phyloP scores from a whole-genome alignment of 805 yeast genomes.

The Lachancea kluyveri region DNA sequence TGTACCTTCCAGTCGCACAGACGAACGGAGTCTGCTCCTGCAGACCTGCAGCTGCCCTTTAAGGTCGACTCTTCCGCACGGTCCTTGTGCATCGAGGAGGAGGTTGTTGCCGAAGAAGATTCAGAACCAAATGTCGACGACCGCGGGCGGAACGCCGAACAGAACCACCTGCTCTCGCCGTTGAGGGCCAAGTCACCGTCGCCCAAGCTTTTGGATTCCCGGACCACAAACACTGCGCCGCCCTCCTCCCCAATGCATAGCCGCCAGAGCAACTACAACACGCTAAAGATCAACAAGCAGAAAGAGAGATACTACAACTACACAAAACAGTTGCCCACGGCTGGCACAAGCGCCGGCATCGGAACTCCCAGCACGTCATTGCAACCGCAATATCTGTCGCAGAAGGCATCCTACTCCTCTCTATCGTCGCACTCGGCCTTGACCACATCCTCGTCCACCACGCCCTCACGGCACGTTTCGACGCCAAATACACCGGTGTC shows the following conservation, averaged over 20 bases:
- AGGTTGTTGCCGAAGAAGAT: conserved; percentile 14
- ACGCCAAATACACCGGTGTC: conserved; percentile 25
- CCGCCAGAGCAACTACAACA: conserved; percentile 29
- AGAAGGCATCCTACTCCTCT: conserved; percentile 23
- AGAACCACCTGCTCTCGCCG: conserved; percentile 12
- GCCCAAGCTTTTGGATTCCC: conserved; percentile 39
- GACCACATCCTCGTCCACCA: conserved; percentile 4
- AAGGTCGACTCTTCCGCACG: conserved; percentile 6
- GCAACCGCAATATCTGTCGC: conserved; percentile 5
- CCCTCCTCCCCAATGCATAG: conserved; percentile 34
- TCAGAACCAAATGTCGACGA: conserved; percentile 4
- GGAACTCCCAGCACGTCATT: conserved; percentile 4
- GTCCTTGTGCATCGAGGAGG: conserved; percentile 9
- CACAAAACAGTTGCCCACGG: conserved; percentile 24
- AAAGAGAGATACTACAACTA: conserved; percentile 29
- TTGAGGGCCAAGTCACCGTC: conserved; percentile 17
- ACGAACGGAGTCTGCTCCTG: conserved; percentile 54
- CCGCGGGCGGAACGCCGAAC: conserved; percentile 23
- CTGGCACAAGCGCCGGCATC: conserved; percentile 7
- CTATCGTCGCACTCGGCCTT: conserved; percentile 23
- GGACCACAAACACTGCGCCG: conserved; percentile 28
- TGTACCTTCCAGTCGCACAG: conserved; percentile 36
- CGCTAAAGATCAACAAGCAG: conserved; percentile 28
- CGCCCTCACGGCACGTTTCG: conserved; percentile 4
- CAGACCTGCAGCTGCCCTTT: conserved; percentile 32